Conservation (phyloP, 306 rosid species). For the Trichosanthes truncata region DNA sequence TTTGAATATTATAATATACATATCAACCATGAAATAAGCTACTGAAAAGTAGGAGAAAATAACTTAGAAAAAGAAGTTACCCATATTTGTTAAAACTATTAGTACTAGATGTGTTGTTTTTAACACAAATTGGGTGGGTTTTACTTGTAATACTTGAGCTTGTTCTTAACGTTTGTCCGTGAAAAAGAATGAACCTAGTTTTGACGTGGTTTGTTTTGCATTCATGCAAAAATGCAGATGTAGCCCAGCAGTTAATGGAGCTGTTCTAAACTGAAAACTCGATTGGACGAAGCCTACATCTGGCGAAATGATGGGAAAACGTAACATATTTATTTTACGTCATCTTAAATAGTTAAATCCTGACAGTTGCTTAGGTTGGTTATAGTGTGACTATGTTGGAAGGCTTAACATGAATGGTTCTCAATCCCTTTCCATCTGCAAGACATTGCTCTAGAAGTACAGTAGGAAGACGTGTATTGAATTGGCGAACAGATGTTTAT, state of each 20-base stretch:
- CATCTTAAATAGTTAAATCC: slow-evolving; percentile 5
- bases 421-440: background rate
- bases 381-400: background rate
- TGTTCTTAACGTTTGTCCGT: background rate
- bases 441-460: background rate
- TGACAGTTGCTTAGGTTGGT: background rate
- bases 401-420: slow-evolving; percentile 1
- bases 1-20: background rate
- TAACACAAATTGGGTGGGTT: background rate
- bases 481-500: background rate
- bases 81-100: background rate
- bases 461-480: background rate
- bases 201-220: background rate
- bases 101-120: background rate
- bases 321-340: background rate
- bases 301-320: background rate
- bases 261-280: slow-evolving; percentile 35
- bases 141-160: background rate
- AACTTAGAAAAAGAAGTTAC: background rate
- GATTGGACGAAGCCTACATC: background rate
- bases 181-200: background rate
- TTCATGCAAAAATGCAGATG: slow-evolving; percentile 52
- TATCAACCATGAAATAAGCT: background rate
- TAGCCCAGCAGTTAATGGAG: slow-evolving; percentile 88
- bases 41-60: background rate